Evolutionary conservation across 2,329 filamentous ascomycete species (phyloP), one percentile per base, ranked within the genome.

Genomic region (Onygena corvina): DNA sequence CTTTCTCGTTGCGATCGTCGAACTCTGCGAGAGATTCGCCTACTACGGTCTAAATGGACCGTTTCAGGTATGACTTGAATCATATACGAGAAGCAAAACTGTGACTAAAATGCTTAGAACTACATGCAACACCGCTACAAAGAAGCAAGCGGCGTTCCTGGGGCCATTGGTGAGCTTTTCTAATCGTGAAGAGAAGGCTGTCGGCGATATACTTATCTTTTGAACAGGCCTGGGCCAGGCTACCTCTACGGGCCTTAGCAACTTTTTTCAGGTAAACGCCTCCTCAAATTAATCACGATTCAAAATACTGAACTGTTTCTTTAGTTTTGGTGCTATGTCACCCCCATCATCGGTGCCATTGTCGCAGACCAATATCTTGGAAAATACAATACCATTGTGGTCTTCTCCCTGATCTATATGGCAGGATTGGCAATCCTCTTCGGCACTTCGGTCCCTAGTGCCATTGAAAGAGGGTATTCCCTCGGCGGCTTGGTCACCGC

Each of bases 291-390:
- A n/a, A 4, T 14, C 12, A 11, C 31, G n/a, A 20, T 31, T 30
- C 21, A 47, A 30, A 50, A 16, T 12, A 1, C 33, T 9, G 34
- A 16, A n/a, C 12, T 29, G 25, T 20, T 12, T 7, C 2, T 20
- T 12, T 33, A 56, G 54, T 76, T 77, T 61, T 76, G 71, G 71
- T 73, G 71, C 52, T 76, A 76, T 60, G 60, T 76, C 25, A 76
- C 75, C 20, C 77, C 78, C 3, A 73, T 79, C 29, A 47, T 76
- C 16, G 74, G 76, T 60, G 78, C 75, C 38, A 72, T 77, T 50
- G 60, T 80, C 42, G 76, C 78, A 14, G 78, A 81, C 58, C 72
- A 75, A 30, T 79, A 77, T 60, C 66, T 79, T 7, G 78, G 78
- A 48, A 75, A 77, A 56, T 80, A 76, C 64, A 77, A 76, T 58